Base-by-base conservation (phyloP, 768 basidiomycete genomes). In the Hygrocybe punicea region DNA sequence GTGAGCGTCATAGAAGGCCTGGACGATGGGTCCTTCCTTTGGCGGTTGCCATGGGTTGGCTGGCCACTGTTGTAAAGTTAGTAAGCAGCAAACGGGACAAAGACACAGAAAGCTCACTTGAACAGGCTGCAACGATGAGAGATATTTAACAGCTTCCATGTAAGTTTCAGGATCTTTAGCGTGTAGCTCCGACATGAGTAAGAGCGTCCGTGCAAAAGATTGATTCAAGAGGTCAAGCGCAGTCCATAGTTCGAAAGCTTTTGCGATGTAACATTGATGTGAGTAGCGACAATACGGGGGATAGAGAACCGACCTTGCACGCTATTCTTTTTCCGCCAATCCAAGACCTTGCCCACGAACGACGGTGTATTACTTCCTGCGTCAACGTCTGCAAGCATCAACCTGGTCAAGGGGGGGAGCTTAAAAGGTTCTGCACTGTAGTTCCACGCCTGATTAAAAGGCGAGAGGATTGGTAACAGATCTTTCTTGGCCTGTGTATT, bases 301-400 rank as follows among this genome's bases (percentile, higher is more conserved):
- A 45, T 7, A 35, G 34, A 44, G 10, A 8, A 55, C 61, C 53
- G 60, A 84, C 91, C 86, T 69, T 83, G 74, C 33, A 72, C 75
- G 13, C 75, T 70, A 45, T 87, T 78, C 42, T 85, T 82, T 64
- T 84, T 82, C 42, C 91, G 82, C 96, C 96, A 98, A 63, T 84
- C 85, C 60, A 97, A 73, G 3, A 99, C 97, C 70, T 91, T 87
- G 29, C 91, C 85, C 10, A 95, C 93, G 40, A 98, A 83, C 40
- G 91, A 91, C 2, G 97, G 97, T 2, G 97, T 98, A 65, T 98
- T 91, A 62, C 91, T 95, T 9, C 97, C 97, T 8, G 91, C 93
- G 64, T 97, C 91, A 14, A 98, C 93, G 67, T 99, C 97, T 23
- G 95, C 97, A 19, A 99, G 80, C 73, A 98, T 81, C 35, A 99